phyloP scores from a whole-genome alignment of 78 protist genomes.

The Chrysochromulina tobinii region DNA sequence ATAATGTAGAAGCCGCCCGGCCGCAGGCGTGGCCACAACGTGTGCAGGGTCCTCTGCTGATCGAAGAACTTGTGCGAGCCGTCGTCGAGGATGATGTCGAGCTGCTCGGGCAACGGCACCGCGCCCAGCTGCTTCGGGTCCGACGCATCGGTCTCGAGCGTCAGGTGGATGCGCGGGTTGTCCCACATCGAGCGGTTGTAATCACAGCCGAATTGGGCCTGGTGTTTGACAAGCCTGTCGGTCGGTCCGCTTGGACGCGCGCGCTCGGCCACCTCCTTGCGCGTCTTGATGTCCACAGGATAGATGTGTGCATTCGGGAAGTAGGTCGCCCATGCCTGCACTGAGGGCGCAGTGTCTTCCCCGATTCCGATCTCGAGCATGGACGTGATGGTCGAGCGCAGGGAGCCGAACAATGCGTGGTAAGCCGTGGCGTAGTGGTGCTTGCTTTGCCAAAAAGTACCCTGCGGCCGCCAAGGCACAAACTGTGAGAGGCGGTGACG shows the following conservation, averaged over 20 bases:
- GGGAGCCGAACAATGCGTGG: not conserved
- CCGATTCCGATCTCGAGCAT: not conserved
- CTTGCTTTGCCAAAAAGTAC: constrained; percentile 25
- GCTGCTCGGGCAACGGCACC: not conserved
- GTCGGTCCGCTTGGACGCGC: not conserved
- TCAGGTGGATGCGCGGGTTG: constrained; percentile 2
- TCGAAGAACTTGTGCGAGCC: constrained; percentile 15
- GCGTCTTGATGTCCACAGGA: constrained; percentile 8
- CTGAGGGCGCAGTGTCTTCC: constrained; percentile 13
- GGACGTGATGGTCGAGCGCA: not conserved
- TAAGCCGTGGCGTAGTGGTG: constrained; percentile 13
- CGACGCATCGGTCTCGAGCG: not conserved
- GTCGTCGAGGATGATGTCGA: constrained; percentile 19
- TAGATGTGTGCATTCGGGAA: constrained; percentile 13
- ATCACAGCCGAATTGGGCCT: not conserved
- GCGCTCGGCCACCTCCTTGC: not conserved
- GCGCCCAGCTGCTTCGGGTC: not conserved
- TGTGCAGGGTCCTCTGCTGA: not conserved
- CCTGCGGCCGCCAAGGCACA: not conserved
- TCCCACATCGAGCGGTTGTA: constrained; percentile 5
- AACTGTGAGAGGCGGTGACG: too few species aligned
- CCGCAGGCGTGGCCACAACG: not conserved
- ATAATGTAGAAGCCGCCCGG: constrained; percentile 12
- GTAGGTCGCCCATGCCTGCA: not conserved
- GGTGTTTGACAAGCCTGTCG: not conserved